These are phyloP conservation scores for Ceratobasidium sp. DNA, from an alignment of 1,284 basidiomycete genomes.

Conservation along the genomic window DNA sequence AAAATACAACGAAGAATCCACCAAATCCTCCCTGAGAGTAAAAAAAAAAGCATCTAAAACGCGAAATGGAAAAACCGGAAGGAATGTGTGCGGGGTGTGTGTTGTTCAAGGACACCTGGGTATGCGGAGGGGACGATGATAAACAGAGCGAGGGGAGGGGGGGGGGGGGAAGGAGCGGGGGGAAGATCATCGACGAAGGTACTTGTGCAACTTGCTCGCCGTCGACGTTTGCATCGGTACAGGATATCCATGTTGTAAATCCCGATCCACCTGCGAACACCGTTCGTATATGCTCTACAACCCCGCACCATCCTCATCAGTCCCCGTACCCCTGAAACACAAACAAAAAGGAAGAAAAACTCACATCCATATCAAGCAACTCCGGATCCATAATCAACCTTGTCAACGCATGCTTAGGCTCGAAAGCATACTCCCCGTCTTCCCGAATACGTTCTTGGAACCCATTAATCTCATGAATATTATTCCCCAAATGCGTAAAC, in stretches of 20 bases:
- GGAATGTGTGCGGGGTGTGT: not conserved
- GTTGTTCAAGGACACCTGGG: too few relatives aligned
- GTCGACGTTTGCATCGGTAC: constrained; percentile 27
- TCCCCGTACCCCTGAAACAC: not conserved
- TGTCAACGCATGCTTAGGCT: not conserved
- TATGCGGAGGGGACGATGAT: not conserved
- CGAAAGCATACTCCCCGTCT: constrained; percentile 37
- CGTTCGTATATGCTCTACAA: constrained; percentile 39
- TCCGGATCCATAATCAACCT: constrained; percentile 29
- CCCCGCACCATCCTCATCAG: not conserved
- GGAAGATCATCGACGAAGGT: constrained; percentile 18
- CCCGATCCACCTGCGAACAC: constrained; percentile 35
- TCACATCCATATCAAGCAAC: constrained; percentile 44
- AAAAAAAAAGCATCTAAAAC: not conserved
- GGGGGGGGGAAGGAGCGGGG: not conserved
- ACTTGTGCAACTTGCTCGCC: constrained; percentile 22
- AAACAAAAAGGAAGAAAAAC: not conserved
- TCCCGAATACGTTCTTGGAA: constrained; percentile 70
- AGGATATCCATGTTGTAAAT: constrained; percentile 36
- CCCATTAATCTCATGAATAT: constrained; percentile 76
- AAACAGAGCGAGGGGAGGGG: not conserved
- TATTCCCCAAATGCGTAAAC: constrained; percentile 83
- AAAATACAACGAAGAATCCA: constrained; percentile 18
- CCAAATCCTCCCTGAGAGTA: not conserved
- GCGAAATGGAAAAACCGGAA: too few relatives aligned